Evolutionary conservation across 2,329 filamentous ascomycete species (phyloP), one percentile per base, ranked within the genome.

Genomic region (Calonectria montana): DNA sequence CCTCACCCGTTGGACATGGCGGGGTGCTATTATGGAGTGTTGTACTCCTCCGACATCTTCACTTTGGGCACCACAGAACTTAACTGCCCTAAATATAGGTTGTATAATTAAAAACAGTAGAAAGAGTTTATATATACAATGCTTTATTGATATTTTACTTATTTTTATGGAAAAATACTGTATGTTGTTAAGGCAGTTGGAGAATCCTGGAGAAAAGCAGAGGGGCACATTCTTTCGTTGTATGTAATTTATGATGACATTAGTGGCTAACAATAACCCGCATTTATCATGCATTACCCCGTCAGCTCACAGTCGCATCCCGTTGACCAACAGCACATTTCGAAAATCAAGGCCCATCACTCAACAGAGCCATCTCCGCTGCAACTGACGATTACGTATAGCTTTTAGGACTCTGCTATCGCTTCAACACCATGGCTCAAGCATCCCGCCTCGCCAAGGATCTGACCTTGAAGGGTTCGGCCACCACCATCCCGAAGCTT

Each of bases 401-500:
- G n/a, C 21, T 18, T 13, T 23, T 12, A 8, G 6, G 8, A 21
- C 21, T 39, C 2, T 21, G 23, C 16, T 10, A 48, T n/a, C 16
- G 2, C 15, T 15, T 57, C 23, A 59, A 12, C 12, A 73, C 53
- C 37, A 79, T 73, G 71, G 73, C 80, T 4, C 80, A 78, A 64
- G 76, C 77, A 12, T 82, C 81, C 12, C 75, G 80, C 25, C 75
- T 84, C 31, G 77, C 83, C 25, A 81, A 78, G 47, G 82, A 84
- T 45, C 73, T 85, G 35, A 77, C 77, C 25, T 79, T 84, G 25
- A 78, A 77, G 55, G 78, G 80, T 10, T 76, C 75, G 55, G 74
- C 80, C 29, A 82, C 82, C 48, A 80, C 77, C 18, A 87, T 90
- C 76, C 89, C 89, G 6, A 87, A 85, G 73, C 84, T 92, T 35